Conservation (phyloP, 2,329 filamentous ascomycete genomes). For the Aspergillus sp. region DNA sequence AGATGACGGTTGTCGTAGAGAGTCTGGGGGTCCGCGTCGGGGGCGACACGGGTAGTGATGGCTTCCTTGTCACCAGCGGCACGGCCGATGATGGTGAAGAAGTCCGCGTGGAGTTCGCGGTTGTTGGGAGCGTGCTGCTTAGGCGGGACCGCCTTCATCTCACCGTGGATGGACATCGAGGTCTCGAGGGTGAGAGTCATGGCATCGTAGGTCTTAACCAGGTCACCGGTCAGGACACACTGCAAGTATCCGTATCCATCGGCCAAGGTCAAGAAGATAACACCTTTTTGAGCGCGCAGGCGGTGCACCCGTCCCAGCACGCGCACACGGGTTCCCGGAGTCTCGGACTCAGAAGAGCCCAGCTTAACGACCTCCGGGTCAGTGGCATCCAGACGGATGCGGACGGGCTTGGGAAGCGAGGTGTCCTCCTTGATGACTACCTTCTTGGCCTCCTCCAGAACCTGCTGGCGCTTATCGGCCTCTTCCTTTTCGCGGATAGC, state of each 20-base stretch:
- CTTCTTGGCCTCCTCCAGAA: slow-evolving; percentile 78
- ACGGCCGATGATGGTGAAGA: slow-evolving; percentile 70
- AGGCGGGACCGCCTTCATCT: slow-evolving; percentile 72
- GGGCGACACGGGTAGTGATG: slow-evolving; percentile 74
- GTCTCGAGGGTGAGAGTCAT: slow-evolving; percentile 79
- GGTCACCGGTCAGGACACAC: slow-evolving; percentile 70
- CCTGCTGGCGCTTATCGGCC: slow-evolving; percentile 60
- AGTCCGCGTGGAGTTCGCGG: slow-evolving; percentile 87
- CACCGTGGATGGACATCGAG: slow-evolving; percentile 75
- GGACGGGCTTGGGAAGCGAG: slow-evolving; percentile 64
- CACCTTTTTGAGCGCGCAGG: slow-evolving; percentile 71
- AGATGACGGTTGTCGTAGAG: slow-evolving; percentile 79
- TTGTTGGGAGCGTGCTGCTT: slow-evolving; percentile 72
- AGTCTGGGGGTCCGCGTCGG: slow-evolving; percentile 62
- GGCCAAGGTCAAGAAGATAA: slow-evolving; percentile 77
- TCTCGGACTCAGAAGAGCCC: slow-evolving; percentile 51
- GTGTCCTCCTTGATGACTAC: slow-evolving; percentile 63
- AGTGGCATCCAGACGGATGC: slow-evolving; percentile 69
- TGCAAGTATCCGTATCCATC: slow-evolving; percentile 83
- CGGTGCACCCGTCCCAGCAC: slow-evolving; percentile 80
- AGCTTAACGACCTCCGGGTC: slow-evolving; percentile 53
- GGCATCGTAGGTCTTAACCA: slow-evolving; percentile 88
- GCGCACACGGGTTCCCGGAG: slow-evolving; percentile 63
- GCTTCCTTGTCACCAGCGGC: slow-evolving; percentile 83
- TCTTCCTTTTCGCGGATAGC: slow-evolving; percentile 67